These are phyloP conservation scores for Saccharomycopsis capsularis DNA, from an alignment of 805 yeast genomes.

Conservation along the genomic window DNA sequence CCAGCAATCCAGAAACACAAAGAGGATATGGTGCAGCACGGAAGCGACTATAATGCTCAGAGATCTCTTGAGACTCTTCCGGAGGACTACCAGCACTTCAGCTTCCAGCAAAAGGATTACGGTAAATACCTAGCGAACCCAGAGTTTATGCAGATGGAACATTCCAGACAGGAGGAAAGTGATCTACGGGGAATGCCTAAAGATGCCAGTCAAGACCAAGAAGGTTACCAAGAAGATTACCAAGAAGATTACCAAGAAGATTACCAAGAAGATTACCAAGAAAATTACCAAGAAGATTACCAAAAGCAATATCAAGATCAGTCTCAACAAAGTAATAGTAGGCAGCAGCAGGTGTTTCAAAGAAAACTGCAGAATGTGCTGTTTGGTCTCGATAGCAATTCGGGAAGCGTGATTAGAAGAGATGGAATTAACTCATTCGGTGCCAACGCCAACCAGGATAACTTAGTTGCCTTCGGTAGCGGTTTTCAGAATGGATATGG, in stretches of 20 bases:
- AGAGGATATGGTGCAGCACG: too few species aligned
- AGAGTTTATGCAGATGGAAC: conserved; percentile 11
- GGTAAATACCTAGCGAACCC: conserved; percentile 17
- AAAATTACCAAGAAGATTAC: background rate
- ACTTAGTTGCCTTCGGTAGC: too few species aligned
- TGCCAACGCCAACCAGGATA: background rate
- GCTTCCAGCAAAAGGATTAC: conserved; percentile 7
- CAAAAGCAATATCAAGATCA: too few species aligned
- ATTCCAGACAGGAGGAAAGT: background rate
- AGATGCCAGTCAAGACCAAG: too few species aligned
- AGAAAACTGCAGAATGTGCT: too few species aligned
- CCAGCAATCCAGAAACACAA: too few species aligned
- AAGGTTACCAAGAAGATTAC: background rate
- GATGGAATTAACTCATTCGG: too few species aligned
- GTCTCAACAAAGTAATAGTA: too few species aligned
- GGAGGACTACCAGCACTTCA: conserved; percentile 20
- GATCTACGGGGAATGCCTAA: too few species aligned
- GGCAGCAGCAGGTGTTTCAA: background rate
- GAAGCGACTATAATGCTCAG: too few species aligned
- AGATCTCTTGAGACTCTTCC: conserved; percentile 22
- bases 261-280: background rate
- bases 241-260: background rate
- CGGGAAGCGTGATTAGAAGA: too few species aligned
- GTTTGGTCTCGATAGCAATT: background rate
- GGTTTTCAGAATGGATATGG: background rate